These are phyloP conservation scores for Pythium sukuiense DNA, from an alignment of 352 stramenopile species.

Conservation along the genomic window DNA sequence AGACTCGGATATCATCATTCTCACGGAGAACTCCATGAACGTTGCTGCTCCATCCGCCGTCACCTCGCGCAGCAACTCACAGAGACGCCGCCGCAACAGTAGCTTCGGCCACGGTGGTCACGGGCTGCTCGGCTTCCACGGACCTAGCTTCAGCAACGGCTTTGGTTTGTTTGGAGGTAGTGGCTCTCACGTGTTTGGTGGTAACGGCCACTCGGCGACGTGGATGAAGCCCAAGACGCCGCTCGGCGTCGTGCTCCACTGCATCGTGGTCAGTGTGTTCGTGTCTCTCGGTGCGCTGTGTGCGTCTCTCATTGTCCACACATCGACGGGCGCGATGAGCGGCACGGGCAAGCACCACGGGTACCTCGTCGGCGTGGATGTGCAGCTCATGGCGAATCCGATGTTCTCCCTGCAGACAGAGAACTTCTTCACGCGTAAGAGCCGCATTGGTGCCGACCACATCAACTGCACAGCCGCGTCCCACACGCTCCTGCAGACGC, in stretches of 20 bases:
- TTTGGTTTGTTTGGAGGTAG: conserved; percentile 9
- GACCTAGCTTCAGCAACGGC: not conserved
- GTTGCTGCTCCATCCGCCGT: not conserved
- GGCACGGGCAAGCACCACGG: conserved; percentile 9
- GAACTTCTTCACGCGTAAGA: conserved; percentile 47
- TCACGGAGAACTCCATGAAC: conserved; percentile 21
- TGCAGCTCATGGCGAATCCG: conserved; percentile 74
- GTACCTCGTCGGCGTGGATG: conserved; percentile 43
- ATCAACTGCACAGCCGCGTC: conserved; percentile 71
- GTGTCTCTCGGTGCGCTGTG: conserved; percentile 37
- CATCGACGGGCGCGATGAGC: conserved; percentile 8
- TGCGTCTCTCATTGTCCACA: conserved; percentile 49
- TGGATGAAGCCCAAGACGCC: conserved; percentile 26
- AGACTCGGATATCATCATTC: conserved; percentile 27
- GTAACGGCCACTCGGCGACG: conserved; percentile 6
- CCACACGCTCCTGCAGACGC: conserved; percentile 42
- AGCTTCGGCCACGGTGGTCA: conserved; percentile 5
- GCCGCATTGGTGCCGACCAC: conserved; percentile 39
- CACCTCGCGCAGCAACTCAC: not conserved
- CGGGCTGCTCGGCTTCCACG: conserved; percentile 4
- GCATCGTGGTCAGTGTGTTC: conserved; percentile 29
- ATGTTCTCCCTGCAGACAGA: conserved; percentile 64
- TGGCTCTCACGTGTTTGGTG: not conserved
- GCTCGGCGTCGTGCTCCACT: conserved; percentile 28
- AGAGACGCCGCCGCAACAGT: conserved; percentile 16